A percentile compares a stretch with the other conserved stretches of the same genome.
phyloP scores from a whole-genome alignment of 306 rosid species.

The Prunus dulcis region DNA sequence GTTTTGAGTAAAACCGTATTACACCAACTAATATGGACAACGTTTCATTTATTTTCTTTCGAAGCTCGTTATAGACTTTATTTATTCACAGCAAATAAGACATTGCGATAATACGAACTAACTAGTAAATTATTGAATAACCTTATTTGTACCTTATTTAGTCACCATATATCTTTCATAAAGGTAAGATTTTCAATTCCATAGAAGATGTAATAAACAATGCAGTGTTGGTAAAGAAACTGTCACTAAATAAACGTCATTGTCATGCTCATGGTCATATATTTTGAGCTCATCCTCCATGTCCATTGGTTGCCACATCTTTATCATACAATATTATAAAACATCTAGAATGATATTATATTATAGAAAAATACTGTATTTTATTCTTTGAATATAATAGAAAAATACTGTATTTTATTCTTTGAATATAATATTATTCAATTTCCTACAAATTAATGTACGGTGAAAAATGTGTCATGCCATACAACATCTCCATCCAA shows the following conservation, averaged over 20 bases:
- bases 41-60: neutral
- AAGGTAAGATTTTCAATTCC: neutral
- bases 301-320: neutral
- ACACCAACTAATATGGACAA: too few species aligned
- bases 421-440: too few species aligned
- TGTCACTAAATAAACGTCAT: neutral
- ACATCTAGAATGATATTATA: neutral
- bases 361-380: neutral
- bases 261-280: neutral
- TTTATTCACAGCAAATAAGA: neutral
- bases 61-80: accelerated
- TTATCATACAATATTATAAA: neutral
- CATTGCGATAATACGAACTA: too few species aligned
- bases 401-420: neutral
- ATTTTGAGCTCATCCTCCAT: neutral
- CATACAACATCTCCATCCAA: neutral
- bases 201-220: neutral
- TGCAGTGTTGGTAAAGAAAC: neutral
- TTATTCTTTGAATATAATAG: too few species aligned
- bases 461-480: neutral
- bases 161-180: neutral
- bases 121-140: neutral
- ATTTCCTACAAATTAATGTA: neutral
- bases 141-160: neutral
- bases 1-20: too few species aligned